A percentile compares a stretch with the other conserved stretches of the same genome.
Conservation (phyloP, 169 alveolate species). For the Plasmodium berghei region DNA sequence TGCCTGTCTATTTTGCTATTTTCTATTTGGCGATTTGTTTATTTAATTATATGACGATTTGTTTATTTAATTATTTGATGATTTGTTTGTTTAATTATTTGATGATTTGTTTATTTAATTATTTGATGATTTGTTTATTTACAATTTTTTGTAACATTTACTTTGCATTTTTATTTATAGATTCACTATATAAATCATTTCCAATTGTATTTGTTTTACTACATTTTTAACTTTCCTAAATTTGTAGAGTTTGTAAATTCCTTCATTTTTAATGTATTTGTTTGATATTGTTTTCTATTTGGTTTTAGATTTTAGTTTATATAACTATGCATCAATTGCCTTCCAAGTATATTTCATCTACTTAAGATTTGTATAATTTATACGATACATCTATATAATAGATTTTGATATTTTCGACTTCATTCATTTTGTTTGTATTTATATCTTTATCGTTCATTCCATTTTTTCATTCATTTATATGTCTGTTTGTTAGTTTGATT, state of each 20-base stretch:
- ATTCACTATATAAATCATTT: background rate
- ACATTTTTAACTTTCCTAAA: background rate
- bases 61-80: no score
- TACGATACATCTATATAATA: conserved; percentile 16
- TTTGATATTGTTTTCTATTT: conserved; percentile 1
- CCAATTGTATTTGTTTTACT: conserved; percentile 27
- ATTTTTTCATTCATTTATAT: background rate
- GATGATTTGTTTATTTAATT: no score
- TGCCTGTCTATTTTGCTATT: background rate
- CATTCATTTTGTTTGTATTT: background rate
- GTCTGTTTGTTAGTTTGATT: conserved; percentile 7
- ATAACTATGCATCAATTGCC: conserved; percentile 23
- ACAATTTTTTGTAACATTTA: background rate
- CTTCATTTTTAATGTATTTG: conserved; percentile 30
- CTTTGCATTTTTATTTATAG: conserved; percentile 8
- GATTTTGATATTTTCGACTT: conserved; percentile 20
- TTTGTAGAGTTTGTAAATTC: conserved; percentile 34
- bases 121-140: no score
- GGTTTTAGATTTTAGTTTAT: background rate
- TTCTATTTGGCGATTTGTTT: background rate
- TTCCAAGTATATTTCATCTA: background rate
- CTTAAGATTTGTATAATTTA: conserved; percentile 14
- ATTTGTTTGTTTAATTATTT: no score
- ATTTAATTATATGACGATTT: no score
- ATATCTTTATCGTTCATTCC: conserved; percentile 4